A percentile compares a stretch with the other conserved stretches of the same genome.
phyloP scores from a whole-genome alignment of 768 basidiomycete genomes.

The Galerina sulciceps region DNA sequence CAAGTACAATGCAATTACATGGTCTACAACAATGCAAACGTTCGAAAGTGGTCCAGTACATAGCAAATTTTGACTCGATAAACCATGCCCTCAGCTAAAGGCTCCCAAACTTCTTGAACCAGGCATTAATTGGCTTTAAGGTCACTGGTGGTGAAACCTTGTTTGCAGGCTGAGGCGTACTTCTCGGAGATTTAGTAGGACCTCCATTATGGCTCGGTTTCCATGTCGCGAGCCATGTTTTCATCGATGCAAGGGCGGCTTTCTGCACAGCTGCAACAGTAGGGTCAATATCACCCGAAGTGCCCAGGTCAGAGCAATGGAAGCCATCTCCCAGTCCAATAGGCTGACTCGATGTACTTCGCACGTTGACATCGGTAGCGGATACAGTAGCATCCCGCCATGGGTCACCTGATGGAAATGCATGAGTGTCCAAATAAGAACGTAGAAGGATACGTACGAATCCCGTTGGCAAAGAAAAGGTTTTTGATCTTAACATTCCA shows the following conservation, averaged over 20 bases:
- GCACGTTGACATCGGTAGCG: constrained; percentile 47
- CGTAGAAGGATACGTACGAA: constrained; percentile 46
- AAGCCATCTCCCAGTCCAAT: constrained; percentile 66
- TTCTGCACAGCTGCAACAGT: constrained; percentile 59
- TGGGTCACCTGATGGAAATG: constrained; percentile 57
- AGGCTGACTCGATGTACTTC: constrained; percentile 56
- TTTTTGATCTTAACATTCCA: constrained; percentile 63
- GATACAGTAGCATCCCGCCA: constrained; percentile 76
- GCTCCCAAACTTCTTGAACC: constrained; percentile 33
- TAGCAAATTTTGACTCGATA: neutral
- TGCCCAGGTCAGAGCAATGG: constrained; percentile 66
- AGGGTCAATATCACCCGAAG: constrained; percentile 46
- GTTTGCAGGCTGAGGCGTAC: constrained; percentile 15
- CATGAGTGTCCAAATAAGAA: neutral
- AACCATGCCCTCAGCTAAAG: constrained; percentile 12
- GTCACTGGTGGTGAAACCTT: neutral
- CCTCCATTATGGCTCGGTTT: constrained; percentile 19
- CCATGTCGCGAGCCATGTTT: constrained; percentile 52
- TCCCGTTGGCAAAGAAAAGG: constrained; percentile 73
- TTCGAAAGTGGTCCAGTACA: neutral
- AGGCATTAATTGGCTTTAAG: constrained; percentile 39
- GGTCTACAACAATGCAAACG: neutral
- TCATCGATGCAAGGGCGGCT: constrained; percentile 55
- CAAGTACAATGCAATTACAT: constrained; percentile 4
- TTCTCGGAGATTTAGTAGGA: constrained; percentile 11